phyloP scores from a whole-genome alignment of 768 basidiomycete species.

The Mycena amicta region DNA sequence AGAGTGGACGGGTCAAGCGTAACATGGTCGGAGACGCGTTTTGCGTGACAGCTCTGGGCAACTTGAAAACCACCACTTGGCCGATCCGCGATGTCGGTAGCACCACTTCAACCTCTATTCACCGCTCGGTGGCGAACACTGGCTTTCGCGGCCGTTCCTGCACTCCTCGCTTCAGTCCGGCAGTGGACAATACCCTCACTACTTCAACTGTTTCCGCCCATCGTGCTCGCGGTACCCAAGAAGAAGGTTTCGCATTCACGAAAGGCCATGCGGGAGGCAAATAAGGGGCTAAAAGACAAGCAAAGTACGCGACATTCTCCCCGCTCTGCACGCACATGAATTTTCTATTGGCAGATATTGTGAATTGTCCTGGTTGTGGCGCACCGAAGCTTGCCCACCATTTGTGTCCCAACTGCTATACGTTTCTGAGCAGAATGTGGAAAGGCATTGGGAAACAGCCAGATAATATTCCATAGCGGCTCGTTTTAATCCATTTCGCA shows the following conservation, averaged over 20 bases:
- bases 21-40: conserved; percentile 59
- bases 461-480: conserved; percentile 19
- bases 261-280: conserved; percentile 92
- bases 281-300: conserved; percentile 95
- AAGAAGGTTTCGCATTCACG: conserved; percentile 90
- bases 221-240: conserved; percentile 92
- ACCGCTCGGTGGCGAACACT: conserved; percentile 14
- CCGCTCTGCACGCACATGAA: neutral
- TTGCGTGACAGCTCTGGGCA: too few relatives aligned
- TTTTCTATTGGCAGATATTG: conserved; percentile 63
- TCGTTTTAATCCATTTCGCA: too few relatives aligned
- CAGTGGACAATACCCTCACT: conserved; percentile 43
- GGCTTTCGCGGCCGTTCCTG: conserved; percentile 24
- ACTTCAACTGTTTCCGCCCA: conserved; percentile 80
- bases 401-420: conserved; percentile 82
- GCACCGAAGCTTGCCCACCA: conserved; percentile 87
- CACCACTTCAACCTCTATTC: conserved; percentile 22
- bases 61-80: too few relatives aligned
- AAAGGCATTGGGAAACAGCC: conserved; percentile 48
- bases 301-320: conserved; percentile 58
- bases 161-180: conserved; percentile 26
- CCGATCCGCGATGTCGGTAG: conserved; percentile 39
- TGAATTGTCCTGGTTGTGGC: conserved; percentile 90
- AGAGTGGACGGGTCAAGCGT: conserved; percentile 72
- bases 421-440: conserved; percentile 65